Base-by-base conservation (phyloP, 106 monocot species). In the Dioscorea alata region DNA sequence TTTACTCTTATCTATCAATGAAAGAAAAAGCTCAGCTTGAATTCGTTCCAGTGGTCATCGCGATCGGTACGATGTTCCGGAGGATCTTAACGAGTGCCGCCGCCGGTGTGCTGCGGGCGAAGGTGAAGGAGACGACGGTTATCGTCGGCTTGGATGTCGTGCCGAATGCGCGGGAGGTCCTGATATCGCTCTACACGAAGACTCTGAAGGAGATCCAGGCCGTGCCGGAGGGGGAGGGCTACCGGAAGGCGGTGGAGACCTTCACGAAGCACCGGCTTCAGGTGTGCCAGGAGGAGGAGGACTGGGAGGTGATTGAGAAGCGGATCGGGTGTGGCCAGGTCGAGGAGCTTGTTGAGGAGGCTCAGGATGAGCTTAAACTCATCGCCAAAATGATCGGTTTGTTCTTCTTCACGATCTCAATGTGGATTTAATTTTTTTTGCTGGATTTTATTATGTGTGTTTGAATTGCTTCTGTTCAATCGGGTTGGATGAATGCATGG, bases 291-390 rank as follows among this genome's bases (percentile, higher is more conserved):
- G 86, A 91, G 66, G 91, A 96, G 73, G 83, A 89, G 51, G 88
- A 91, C 66, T 91, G 88, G 91, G 91, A 95, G 67, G 23, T 65
- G 75, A 95, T 91, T 68, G 95, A 95, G 91, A 78, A 82, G 77
- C 73, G 79, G 48, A 60, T 96, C 18, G 88, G 76, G 5, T 96
- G 91, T 60, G 95, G 95, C 24, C 95, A 95, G 79, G 95, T 95
- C 48, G 95, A 95, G 86, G 95, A 95, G 79, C 86, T 95, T 61
- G 88, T 95, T 52, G 95, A 95, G 73, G 95, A 95, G 84, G 95
- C 95, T 10, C 77, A 82, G 75, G 95, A 95, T 59, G 95, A 95
- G 76, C 91, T 91, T 57, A 86, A 79, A 33, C 91, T 95, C 68
- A 86, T 95, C 49, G 72, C 67, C 65, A 91, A 91, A 77, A 91